Percentiles rank a stretch among this genome's conserved stretches.
These are phyloP conservation scores for Blastobotrys arbuscula DNA, from an alignment of 1,139 yeast species.

Conservation along the genomic window DNA sequence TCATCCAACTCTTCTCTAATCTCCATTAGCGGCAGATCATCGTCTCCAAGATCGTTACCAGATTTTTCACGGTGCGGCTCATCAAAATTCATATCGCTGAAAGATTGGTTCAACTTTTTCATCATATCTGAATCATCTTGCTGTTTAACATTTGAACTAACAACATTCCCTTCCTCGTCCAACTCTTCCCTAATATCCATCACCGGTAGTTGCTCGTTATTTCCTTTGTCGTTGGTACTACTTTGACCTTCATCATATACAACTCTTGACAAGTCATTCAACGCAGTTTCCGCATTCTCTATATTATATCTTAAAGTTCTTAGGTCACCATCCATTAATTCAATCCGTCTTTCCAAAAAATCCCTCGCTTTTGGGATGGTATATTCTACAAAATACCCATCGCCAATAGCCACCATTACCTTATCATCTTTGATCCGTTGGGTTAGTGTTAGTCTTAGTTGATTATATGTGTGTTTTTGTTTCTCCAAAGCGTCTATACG, in stretches of 20 bases:
- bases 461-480: slow-evolving; percentile 3
- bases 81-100: background rate
- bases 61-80: background rate
- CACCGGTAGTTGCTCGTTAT: slow-evolving; percentile 51
- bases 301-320: slow-evolving; percentile 41
- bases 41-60: background rate
- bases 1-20: slow-evolving; percentile 83
- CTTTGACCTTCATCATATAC: slow-evolving; percentile 46
- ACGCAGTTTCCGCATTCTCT: slow-evolving; percentile 41
- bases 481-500: slow-evolving; percentile 1
- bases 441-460: background rate
- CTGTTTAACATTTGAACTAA: slow-evolving; percentile 32
- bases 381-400: slow-evolving; percentile 54
- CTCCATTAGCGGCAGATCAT: slow-evolving; percentile 47
- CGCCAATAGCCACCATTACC: slow-evolving; percentile 49
- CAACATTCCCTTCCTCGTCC: slow-evolving; percentile 71
- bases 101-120: slow-evolving; percentile 14
- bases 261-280: slow-evolving; percentile 30
- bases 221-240: slow-evolving; percentile 48
- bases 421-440: slow-evolving; percentile 9
- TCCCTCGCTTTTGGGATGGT: slow-evolving; percentile 40
- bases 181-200: slow-evolving; percentile 84
- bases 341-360: slow-evolving; percentile 41
- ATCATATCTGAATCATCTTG: slow-evolving; percentile 22
- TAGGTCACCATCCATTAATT: slow-evolving; percentile 38